Conservation (phyloP, 805 yeast genomes). For the Tanozyma kutaoensis region DNA sequence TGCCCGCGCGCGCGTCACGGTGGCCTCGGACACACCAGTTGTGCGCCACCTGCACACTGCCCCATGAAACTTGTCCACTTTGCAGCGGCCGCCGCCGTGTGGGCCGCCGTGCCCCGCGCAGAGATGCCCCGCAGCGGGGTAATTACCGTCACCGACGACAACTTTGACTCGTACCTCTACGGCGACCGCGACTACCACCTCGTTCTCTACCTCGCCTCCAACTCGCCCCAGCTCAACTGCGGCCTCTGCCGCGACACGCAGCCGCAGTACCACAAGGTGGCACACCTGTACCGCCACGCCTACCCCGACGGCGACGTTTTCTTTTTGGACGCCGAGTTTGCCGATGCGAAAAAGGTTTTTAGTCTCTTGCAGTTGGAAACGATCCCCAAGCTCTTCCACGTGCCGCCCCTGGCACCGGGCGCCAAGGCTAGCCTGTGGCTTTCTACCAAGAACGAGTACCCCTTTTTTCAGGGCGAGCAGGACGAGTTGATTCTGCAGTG, state of each 20-base stretch:
- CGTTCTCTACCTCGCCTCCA: slow-evolving; percentile 61
- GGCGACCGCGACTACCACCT: slow-evolving; percentile 62
- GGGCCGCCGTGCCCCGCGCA: no score
- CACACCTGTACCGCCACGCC: slow-evolving; percentile 39
- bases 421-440: slow-evolving; percentile 15
- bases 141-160: slow-evolving; percentile 49
- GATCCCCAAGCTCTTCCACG: slow-evolving; percentile 68
- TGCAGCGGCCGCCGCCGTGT: no score
- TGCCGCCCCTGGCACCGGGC: slow-evolving; percentile 31
- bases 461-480: slow-evolving; percentile 33
- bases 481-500: slow-evolving; percentile 21
- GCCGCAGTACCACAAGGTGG: slow-evolving; percentile 52
- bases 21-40: no score
- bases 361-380: slow-evolving; percentile 42
- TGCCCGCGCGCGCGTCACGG: no score
- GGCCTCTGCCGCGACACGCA: slow-evolving; percentile 54
- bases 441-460: slow-evolving; percentile 23
- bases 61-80: no score
- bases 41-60: no score
- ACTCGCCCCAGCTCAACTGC: slow-evolving; percentile 65
- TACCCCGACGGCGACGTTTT: slow-evolving; percentile 43
- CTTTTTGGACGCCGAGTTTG: slow-evolving; percentile 67
- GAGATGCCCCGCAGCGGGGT: no score
- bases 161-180: slow-evolving; percentile 39
- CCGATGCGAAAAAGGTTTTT: slow-evolving; percentile 40